Conservation (phyloP, 2,329 filamentous ascomycete genomes). For the Pezicula rhizophila region DNA sequence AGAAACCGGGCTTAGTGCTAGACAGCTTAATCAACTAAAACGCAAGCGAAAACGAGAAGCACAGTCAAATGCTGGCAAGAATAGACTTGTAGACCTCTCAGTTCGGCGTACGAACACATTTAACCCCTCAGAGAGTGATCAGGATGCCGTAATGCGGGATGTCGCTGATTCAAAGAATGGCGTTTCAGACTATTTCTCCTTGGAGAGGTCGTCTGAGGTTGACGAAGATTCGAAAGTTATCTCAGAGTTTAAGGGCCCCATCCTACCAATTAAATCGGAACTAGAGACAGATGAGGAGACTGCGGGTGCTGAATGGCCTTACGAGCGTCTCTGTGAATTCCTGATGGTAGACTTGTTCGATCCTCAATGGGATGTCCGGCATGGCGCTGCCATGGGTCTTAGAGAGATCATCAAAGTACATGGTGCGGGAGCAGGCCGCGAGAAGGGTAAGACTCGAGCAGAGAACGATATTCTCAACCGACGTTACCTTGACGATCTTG, state of each 20-base stretch:
- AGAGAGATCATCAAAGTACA: constrained; percentile 90
- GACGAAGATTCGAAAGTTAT: constrained; percentile 92
- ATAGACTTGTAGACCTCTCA: constrained; percentile 82
- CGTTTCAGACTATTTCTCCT: constrained; percentile 79
- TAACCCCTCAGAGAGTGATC: constrained; percentile 10
- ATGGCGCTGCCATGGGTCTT: constrained; percentile 92
- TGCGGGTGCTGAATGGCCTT: constrained; percentile 85
- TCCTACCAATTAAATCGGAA: constrained; percentile 76
- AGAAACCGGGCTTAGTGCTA: constrained; percentile 74
- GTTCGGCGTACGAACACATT: constrained; percentile 39
- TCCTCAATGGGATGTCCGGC: constrained; percentile 86
- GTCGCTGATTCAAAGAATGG: constrained; percentile 61
- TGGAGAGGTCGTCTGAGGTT: constrained; percentile 69
- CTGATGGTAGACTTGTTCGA: constrained; percentile 93
- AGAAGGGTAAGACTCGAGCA: constrained; percentile 58
- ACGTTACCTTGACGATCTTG: constrained; percentile 86
- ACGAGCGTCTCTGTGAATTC: constrained; percentile 88
- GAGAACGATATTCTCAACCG: constrained; percentile 79
- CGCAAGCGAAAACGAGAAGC: constrained; percentile 87
- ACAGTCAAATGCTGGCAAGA: constrained; percentile 83
- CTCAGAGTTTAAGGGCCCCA: constrained; percentile 86
- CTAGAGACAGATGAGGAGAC: constrained; percentile 72
- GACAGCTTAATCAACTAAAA: constrained; percentile 91
- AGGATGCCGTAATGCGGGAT: constrained; percentile 41
- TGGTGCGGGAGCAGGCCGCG: constrained; percentile 77